Evolutionary conservation across 345 rosid genomes (phyloP).

Genomic region (Viola odorata): DNA sequence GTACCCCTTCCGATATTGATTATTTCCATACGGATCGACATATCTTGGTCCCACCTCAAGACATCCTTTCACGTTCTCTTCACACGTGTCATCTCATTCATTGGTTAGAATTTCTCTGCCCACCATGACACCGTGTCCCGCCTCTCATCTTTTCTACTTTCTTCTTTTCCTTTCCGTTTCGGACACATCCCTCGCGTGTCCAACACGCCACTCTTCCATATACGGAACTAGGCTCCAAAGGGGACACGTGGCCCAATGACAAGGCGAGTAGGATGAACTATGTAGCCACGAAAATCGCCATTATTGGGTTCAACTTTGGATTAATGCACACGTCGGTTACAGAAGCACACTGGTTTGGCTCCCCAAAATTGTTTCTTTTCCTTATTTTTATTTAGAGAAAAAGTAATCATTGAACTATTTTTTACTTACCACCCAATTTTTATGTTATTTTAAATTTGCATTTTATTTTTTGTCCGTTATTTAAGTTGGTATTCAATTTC

Average conservation of each 20-base stretch:
- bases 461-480: no score
- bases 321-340: conserved; percentile 27
- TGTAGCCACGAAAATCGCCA: no score
- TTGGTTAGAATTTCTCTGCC: not conserved
- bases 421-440: no score
- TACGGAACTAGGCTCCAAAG: no score
- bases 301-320: not conserved
- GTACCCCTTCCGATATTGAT: conserved; percentile 16
- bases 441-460: no score
- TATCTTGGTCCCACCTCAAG: conserved; percentile 12
- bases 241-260: not conserved
- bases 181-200: conserved; percentile 1
- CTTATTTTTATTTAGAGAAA: not conserved
- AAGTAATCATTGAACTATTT: no score
- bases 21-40: conserved; percentile 9
- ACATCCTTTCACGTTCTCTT: conserved; percentile 11
- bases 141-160: conserved; percentile 6
- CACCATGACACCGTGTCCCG: not conserved
- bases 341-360: not conserved
- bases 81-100: conserved; percentile 16
- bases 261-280: not conserved
- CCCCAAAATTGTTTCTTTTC: not conserved
- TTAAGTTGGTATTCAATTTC: no score
- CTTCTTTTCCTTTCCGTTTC: conserved; percentile 4
- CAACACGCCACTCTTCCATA: not conserved